A percentile compares a stretch with the other conserved stretches of the same genome.
These are phyloP conservation scores for Ascochyta rabiei DNA, from an alignment of 2,329 filamentous ascomycete species.

Conservation along the genomic window DNA sequence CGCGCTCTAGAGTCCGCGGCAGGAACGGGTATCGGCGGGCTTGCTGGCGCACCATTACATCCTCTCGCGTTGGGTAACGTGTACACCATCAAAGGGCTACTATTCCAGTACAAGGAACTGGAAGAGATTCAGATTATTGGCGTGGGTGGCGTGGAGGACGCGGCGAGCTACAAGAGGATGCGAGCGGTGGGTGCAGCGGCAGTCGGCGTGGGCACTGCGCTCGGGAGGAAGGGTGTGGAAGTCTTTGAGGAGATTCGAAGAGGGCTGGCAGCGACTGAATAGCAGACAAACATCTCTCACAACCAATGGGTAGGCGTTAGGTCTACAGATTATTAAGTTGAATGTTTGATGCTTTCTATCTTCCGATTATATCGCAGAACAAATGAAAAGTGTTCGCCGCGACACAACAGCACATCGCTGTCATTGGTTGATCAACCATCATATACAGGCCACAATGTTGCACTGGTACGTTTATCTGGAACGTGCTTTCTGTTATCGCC, in stretches of 20 bases:
- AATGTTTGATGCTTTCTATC: too few species aligned
- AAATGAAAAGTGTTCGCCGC: too few species aligned
- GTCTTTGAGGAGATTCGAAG: constrained; percentile 66
- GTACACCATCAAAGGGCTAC: constrained; percentile 64
- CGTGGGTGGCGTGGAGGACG: constrained; percentile 73
- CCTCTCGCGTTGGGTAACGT: constrained; percentile 78
- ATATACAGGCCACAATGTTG: too few species aligned
- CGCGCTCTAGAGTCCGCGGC: constrained; percentile 59
- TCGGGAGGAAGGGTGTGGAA: constrained; percentile 66
- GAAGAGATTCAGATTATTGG: constrained; percentile 69
- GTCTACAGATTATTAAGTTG: too few species aligned
- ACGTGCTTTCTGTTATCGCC: too few species aligned
- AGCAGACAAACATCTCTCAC: background rate
- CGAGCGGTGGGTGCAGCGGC: constrained; percentile 67
- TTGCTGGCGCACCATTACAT: constrained; percentile 75
- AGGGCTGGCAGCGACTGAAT: constrained; percentile 8
- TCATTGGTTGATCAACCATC: too few species aligned
- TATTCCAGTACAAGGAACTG: constrained; percentile 60
- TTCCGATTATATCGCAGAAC: too few species aligned
- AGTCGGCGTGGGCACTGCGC: constrained; percentile 70
- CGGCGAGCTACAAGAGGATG: constrained; percentile 67
- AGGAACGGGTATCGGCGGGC: constrained; percentile 67
- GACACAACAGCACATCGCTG: too few species aligned
- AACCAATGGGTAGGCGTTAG: too few species aligned
- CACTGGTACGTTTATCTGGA: too few species aligned